phyloP scores from a whole-genome alignment of 495 filamentous ascomycete genomes.

The Cenococcum geophilum region DNA sequence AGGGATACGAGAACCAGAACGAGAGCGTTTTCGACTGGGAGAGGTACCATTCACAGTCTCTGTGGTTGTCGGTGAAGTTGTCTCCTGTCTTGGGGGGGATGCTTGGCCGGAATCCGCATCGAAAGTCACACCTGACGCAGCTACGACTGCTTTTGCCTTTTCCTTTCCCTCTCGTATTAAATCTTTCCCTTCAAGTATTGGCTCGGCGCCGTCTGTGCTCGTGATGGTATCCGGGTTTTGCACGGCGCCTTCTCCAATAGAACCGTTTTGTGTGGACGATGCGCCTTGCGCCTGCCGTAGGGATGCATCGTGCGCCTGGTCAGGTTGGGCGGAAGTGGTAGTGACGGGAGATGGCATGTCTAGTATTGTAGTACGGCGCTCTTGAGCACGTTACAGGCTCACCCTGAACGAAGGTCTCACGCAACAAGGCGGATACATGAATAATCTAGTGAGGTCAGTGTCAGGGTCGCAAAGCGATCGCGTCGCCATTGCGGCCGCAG shows the following conservation, averaged over 20 bases:
- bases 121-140: conserved; percentile 43
- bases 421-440: conserved; percentile 16
- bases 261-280: conserved; percentile 15
- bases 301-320: conserved; percentile 9
- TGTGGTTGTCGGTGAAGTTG: conserved; percentile 13
- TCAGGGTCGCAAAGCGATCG: conserved; percentile 11
- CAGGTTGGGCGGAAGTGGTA: conserved; percentile 6
- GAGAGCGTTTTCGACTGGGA: conserved; percentile 53
- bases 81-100: conserved; percentile 1
- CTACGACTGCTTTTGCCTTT: conserved; percentile 52
- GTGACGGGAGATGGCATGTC: conserved; percentile 24
- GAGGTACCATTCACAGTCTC: conserved; percentile 40
- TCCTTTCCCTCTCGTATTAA: conserved; percentile 52
- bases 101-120: conserved; percentile 25
- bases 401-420: conserved; percentile 13
- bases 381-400: conserved; percentile 4
- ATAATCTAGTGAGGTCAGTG: conserved; percentile 13
- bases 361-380: conserved; percentile 8
- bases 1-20: conserved; percentile 48
- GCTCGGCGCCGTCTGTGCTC: conserved; percentile 7
- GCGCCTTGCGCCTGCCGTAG: conserved; percentile 13
- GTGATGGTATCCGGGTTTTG: conserved; percentile 16
- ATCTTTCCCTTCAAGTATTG: conserved; percentile 29
- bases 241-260: conserved; percentile 23
- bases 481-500: conserved; percentile 11